These are phyloP conservation scores for Mortierella sp. DNA, from an alignment of 371 early-diverging fungal species.

Conservation along the genomic window DNA sequence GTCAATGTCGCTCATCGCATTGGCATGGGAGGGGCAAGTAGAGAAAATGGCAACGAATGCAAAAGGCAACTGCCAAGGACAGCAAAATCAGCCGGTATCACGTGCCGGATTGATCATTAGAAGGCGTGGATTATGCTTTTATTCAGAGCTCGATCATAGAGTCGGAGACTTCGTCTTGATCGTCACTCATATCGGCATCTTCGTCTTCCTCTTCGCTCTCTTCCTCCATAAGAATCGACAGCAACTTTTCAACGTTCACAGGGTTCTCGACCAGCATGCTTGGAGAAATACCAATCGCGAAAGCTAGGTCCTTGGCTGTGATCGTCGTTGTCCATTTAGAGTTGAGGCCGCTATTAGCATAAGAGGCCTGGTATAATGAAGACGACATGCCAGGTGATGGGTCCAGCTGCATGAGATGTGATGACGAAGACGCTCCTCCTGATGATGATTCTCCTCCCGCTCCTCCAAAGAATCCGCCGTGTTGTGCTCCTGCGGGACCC, in stretches of 20 bases:
- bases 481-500: constrained; percentile 10
- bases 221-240: constrained; percentile 69
- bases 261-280: constrained; percentile 79
- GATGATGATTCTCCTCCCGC: constrained; percentile 26
- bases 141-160: constrained; percentile 29
- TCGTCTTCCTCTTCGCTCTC: constrained; percentile 65
- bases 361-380: constrained; percentile 20
- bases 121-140: background rate
- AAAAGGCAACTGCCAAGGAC: background rate
- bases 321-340: constrained; percentile 43
- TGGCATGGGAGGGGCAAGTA: constrained; percentile 4
- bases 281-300: constrained; percentile 76
- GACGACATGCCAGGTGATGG: constrained; percentile 11
- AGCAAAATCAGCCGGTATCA: background rate
- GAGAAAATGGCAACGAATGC: background rate
- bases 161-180: constrained; percentile 41
- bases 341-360: constrained; percentile 19
- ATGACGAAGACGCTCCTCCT: background rate
- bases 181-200: constrained; percentile 48
- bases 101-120: background rate
- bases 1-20: constrained; percentile 38
- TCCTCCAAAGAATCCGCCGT: background rate
- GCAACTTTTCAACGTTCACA: constrained; percentile 74
- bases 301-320: constrained; percentile 72
- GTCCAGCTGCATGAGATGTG: constrained; percentile 11